phyloP scores from a whole-genome alignment of 345 rosid genomes.

The Aquilaria malaccensis region DNA sequence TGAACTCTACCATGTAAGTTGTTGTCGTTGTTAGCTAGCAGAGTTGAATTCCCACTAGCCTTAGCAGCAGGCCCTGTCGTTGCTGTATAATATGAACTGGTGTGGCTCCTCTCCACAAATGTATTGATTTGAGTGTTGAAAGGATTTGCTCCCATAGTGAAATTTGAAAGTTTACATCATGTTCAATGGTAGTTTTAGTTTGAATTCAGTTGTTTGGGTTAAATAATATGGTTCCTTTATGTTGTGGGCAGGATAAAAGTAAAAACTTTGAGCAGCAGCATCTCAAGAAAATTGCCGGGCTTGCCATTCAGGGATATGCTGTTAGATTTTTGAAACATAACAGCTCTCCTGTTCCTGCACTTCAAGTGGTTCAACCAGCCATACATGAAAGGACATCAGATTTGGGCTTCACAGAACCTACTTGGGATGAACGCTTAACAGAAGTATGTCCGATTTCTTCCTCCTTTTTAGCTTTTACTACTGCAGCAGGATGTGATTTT shows the following conservation, averaged over 20 bases:
- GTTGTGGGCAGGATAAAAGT: slow-evolving; percentile 41
- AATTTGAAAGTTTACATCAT: too few relatives aligned
- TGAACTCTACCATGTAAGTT: too few relatives aligned
- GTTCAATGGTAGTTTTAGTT: neutral
- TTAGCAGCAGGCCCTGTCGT: too few relatives aligned
- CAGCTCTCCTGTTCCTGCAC: slow-evolving; percentile 36
- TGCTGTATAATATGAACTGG: too few relatives aligned
- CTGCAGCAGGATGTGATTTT: neutral
- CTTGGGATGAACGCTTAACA: slow-evolving; percentile 66
- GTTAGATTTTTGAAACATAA: slow-evolving; percentile 61
- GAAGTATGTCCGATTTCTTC: slow-evolving; percentile 52
- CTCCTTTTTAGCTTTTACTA: neutral
- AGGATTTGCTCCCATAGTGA: too few relatives aligned
- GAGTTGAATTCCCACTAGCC: too few relatives aligned
- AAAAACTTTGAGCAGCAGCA: slow-evolving; percentile 29
- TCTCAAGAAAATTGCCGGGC: slow-evolving; percentile 25
- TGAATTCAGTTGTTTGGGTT: neutral
- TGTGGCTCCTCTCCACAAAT: too few relatives aligned
- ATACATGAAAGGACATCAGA: slow-evolving; percentile 52
- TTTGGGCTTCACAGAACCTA: slow-evolving; percentile 42
- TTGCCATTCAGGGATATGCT: slow-evolving; percentile 66
- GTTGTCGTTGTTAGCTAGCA: too few relatives aligned
- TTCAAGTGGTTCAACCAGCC: slow-evolving; percentile 55
- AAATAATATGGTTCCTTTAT: neutral
- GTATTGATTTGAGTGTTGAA: too few relatives aligned